Evolutionary conservation across 2,329 filamentous ascomycete genomes (phyloP).

Genomic region (Alternaria sp.): DNA sequence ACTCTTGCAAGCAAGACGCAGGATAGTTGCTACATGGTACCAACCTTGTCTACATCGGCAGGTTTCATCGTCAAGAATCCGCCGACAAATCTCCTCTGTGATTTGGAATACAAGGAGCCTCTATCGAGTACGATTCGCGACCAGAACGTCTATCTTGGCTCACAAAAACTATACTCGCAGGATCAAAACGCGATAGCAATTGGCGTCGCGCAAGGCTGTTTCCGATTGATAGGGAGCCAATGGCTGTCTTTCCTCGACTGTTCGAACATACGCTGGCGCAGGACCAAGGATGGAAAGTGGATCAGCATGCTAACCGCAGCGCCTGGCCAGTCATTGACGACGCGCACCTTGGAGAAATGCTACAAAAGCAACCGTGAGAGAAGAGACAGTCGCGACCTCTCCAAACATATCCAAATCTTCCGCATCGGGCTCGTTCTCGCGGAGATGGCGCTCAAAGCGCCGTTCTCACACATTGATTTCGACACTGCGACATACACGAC

Average conservation of each 20-base stretch:
- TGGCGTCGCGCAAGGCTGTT: slow-evolving; percentile 32
- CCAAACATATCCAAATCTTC: slow-evolving; percentile 38
- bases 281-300: slow-evolving; percentile 29
- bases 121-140: slow-evolving; percentile 29
- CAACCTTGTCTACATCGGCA: slow-evolving; percentile 22
- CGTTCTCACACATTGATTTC: slow-evolving; percentile 29
- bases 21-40: slow-evolving; percentile 31
- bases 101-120: slow-evolving; percentile 36
- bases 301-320: slow-evolving; percentile 34
- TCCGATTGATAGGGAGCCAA: slow-evolving; percentile 36
- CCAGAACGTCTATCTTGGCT: slow-evolving; percentile 22
- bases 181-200: slow-evolving; percentile 36
- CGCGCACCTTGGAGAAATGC: slow-evolving; percentile 25
- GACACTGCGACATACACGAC: slow-evolving; percentile 16
- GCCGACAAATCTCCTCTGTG: slow-evolving; percentile 25
- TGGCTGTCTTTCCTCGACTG: slow-evolving; percentile 37
- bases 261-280: slow-evolving; percentile 36
- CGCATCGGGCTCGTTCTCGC: slow-evolving; percentile 38
- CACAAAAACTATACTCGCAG: slow-evolving; percentile 35
- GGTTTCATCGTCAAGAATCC: slow-evolving; percentile 37
- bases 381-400: slow-evolving; percentile 22
- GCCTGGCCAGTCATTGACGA: slow-evolving; percentile 24
- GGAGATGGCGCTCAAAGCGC: slow-evolving; percentile 32
- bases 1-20: slow-evolving; percentile 14
- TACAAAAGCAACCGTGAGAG: slow-evolving; percentile 11